Conservation (phyloP, 1,284 basidiomycete genomes). For the Moniliophthora roreri region DNA sequence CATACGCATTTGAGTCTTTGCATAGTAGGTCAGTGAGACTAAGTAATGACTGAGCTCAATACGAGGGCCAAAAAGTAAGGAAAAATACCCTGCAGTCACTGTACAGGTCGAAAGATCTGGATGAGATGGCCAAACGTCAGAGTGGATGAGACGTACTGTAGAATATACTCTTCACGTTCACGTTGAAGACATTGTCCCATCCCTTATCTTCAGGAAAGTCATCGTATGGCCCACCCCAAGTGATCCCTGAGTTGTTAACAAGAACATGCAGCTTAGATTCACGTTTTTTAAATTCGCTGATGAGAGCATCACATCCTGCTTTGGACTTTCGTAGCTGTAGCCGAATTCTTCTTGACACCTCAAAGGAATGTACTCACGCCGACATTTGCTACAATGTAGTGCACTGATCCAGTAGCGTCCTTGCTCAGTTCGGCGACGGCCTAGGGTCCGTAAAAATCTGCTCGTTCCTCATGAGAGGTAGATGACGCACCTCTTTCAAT, state of each 20-base stretch:
- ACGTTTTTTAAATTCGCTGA: conserved; percentile 63
- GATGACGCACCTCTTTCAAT: conserved; percentile 63
- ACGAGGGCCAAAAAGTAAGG: background rate
- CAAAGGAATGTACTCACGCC: conserved; percentile 43
- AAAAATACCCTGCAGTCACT: conserved; percentile 70
- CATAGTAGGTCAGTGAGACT: conserved; percentile 64
- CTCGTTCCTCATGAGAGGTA: background rate
- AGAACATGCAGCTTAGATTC: conserved; percentile 76
- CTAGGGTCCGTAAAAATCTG: conserved; percentile 34
- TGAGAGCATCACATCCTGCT: conserved; percentile 79
- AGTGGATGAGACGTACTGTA: conserved; percentile 52
- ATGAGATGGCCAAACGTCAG: background rate
- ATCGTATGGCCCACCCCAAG: conserved; percentile 77
- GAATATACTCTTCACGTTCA: conserved; percentile 82
- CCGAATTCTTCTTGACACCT: background rate
- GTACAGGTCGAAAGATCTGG: background rate
- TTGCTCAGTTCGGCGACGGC: conserved; percentile 60
- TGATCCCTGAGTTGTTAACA: conserved; percentile 79
- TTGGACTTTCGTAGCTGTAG: conserved; percentile 50
- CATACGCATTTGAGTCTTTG: conserved; percentile 63
- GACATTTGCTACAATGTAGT: conserved; percentile 75
- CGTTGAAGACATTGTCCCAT: conserved; percentile 80
- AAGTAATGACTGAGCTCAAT: conserved; percentile 13
- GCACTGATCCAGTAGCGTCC: conserved; percentile 55
- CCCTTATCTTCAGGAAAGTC: conserved; percentile 79